These are phyloP conservation scores for Aspergillus avenaceus DNA, from an alignment of 495 filamentous ascomycete species.

Conservation along the genomic window DNA sequence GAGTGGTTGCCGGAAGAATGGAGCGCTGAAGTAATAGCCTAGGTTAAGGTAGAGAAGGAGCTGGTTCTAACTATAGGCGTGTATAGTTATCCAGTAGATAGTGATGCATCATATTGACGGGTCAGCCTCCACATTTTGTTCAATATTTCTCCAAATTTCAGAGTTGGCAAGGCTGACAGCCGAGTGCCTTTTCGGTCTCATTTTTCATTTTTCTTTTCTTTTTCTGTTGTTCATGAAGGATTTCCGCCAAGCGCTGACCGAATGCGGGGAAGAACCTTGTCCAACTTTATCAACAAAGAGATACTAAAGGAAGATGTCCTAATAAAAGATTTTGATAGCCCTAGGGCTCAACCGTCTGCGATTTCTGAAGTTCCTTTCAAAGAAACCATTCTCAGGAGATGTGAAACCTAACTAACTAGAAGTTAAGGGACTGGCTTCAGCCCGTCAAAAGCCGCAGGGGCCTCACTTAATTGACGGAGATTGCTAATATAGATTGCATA, in stretches of 20 bases:
- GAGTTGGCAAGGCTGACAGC: no score
- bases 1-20: neutral
- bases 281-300: neutral
- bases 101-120: neutral
- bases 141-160: neutral
- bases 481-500: neutral
- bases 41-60: neutral
- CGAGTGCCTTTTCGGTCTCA: neutral
- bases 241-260: constrained; percentile 2
- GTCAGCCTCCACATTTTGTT: neutral
- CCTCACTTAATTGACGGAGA: no score
- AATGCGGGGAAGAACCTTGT: neutral
- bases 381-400: no score
- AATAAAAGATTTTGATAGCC: neutral
- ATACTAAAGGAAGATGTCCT: neutral
- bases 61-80: no score
- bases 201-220: no score
- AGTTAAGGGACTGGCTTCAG: no score
- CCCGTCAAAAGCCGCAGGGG: no score
- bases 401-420: no score
- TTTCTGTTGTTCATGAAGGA: neutral
- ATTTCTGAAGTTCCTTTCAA: neutral
- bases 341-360: neutral
- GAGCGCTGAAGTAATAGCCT: neutral
- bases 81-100: no score